phyloP scores from a whole-genome alignment of 129 eudicot species.

The Pseudognaphalium luteoalbum region DNA sequence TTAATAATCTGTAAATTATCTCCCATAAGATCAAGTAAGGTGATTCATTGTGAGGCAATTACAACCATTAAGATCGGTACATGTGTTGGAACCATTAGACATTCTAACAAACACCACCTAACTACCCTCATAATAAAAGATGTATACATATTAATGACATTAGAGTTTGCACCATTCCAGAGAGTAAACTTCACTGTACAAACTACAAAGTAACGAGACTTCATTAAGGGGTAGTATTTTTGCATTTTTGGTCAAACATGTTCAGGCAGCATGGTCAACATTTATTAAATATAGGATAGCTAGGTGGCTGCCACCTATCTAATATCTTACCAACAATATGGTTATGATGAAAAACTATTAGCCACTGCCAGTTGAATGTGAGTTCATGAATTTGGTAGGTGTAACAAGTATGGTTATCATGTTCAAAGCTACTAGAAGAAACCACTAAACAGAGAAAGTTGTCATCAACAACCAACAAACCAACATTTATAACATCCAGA shows the following conservation, averaged over 20 bases:
- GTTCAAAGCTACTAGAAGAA: not conserved
- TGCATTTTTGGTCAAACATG: not conserved
- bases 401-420: not conserved
- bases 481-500: not conserved
- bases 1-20: too few relatives aligned
- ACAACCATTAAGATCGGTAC: not conserved
- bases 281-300: not conserved
- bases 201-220: not conserved
- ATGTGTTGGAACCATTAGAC: conserved; percentile 2
- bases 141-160: not conserved
- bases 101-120: not conserved
- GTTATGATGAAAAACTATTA: not conserved
- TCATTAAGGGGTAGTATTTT: not conserved
- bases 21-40: too few relatives aligned
- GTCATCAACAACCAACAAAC: conserved; percentile 4
- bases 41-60: not conserved
- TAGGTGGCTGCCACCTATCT: conserved; percentile 5
- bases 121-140: not conserved
- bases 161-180: not conserved
- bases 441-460: not conserved
- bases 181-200: not conserved
- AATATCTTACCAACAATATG: not conserved
- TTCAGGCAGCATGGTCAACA: not conserved
- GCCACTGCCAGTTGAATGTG: not conserved
- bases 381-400: conserved; percentile 5